Percentiles rank a stretch among this genome's conserved stretches.
Conservation (phyloP, 306 rosid species). For the Lotus japonicus region DNA sequence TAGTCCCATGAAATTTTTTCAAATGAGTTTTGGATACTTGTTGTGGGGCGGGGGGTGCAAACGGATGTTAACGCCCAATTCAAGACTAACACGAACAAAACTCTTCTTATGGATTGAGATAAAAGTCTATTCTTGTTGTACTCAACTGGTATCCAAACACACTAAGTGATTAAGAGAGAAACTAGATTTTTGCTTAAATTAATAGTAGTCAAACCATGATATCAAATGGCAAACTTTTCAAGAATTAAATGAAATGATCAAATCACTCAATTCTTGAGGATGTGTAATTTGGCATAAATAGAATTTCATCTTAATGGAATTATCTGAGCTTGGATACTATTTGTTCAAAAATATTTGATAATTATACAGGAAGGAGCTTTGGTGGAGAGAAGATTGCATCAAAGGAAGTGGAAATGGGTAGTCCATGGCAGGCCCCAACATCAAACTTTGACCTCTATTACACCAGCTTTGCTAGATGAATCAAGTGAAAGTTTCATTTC, state of each 20-base stretch:
- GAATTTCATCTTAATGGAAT: not conserved
- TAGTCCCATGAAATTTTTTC: not conserved
- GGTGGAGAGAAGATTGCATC: constrained; percentile 75
- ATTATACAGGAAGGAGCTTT: constrained; percentile 61
- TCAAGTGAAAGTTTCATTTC: constrained; percentile 47
- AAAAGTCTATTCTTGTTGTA: no score
- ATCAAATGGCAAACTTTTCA: not conserved
- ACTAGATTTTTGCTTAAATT: not conserved
- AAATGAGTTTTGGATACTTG: no score
- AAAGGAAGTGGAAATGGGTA: constrained; percentile 95
- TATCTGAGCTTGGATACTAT: not conserved
- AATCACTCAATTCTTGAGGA: not conserved
- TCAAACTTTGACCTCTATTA: constrained; percentile 62
- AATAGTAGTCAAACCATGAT: no score
- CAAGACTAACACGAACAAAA: no score
- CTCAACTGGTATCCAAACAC: no score
- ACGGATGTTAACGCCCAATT: no score
- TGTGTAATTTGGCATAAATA: not conserved
- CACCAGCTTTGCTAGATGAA: constrained; percentile 53
- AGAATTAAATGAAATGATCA: not conserved
- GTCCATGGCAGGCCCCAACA: constrained; percentile 70
- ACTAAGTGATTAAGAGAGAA: not conserved
- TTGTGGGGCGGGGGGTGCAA: no score
- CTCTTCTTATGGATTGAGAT: no score
- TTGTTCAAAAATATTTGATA: constrained; percentile 3